A percentile compares a stretch with the other conserved stretches of the same genome.
Evolutionary conservation across 1,284 basidiomycete genomes (phyloP).

Genomic region (Cutaneotrichosporon cutaneum): DNA sequence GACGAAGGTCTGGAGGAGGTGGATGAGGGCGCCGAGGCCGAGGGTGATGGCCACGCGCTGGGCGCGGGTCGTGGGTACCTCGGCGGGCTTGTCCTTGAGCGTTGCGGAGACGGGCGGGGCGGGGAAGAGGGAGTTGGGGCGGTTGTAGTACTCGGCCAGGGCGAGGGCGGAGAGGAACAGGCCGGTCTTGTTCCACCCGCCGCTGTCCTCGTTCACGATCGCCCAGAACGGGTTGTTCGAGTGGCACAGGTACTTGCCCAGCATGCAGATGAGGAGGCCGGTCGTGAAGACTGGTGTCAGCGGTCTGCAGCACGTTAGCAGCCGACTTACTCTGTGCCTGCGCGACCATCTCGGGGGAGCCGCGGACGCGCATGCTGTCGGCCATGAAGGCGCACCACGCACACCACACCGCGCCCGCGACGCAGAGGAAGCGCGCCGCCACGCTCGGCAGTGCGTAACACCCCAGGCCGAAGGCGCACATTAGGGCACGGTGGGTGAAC

Average conservation of each 20-base stretch:
- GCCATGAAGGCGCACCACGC: slow-evolving; percentile 60
- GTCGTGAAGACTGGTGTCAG: slow-evolving; percentile 60
- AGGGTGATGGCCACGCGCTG: slow-evolving; percentile 43
- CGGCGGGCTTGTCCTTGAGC: slow-evolving; percentile 21
- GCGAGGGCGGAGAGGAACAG: slow-evolving; percentile 53
- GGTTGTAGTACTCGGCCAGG: slow-evolving; percentile 40
- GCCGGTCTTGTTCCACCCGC: slow-evolving; percentile 71
- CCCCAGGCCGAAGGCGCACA: slow-evolving; percentile 60
- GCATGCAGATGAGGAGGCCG: slow-evolving; percentile 66
- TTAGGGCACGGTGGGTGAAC: slow-evolving; percentile 57
- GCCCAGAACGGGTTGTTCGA: slow-evolving; percentile 87
- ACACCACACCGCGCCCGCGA: slow-evolving; percentile 60
- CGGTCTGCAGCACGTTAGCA: neutral
- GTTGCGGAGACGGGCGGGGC: slow-evolving; percentile 27
- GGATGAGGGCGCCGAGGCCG: slow-evolving; percentile 71
- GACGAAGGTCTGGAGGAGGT: slow-evolving; percentile 73
- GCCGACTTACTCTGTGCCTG: slow-evolving; percentile 61
- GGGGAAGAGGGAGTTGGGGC: slow-evolving; percentile 42
- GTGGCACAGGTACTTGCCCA: slow-evolving; percentile 76
- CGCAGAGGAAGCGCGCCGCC: slow-evolving; percentile 60
- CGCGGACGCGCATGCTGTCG: slow-evolving; percentile 59
- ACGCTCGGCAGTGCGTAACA: slow-evolving; percentile 64
- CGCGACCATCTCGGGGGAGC: slow-evolving; percentile 53
- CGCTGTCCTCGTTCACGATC: slow-evolving; percentile 65
- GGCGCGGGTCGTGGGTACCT: slow-evolving; percentile 16